Conservation (phyloP, 2,329 filamentous ascomycete species). For the Pseudodiploospora longispora region DNA sequence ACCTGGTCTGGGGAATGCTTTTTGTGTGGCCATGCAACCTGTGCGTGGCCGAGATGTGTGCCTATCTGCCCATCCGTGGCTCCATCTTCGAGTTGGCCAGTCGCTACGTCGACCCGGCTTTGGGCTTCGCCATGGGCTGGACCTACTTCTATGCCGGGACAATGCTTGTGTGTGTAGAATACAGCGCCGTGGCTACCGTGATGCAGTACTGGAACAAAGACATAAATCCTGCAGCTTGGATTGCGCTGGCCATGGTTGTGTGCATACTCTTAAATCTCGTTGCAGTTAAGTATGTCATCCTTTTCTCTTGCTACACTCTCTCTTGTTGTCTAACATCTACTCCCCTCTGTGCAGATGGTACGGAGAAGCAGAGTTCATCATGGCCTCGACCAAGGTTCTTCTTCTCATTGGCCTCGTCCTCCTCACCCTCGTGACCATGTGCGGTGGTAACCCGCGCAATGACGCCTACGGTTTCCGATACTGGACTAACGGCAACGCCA, state of each 20-base stretch:
- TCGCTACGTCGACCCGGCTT: conserved; percentile 46
- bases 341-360: conserved; percentile 26
- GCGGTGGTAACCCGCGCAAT: conserved; percentile 55
- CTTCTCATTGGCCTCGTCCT: conserved; percentile 47
- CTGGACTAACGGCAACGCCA: conserved; percentile 32
- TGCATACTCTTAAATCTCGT: conserved; percentile 40
- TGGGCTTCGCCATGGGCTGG: conserved; percentile 46
- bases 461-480: conserved; percentile 59
- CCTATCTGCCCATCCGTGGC: conserved; percentile 45
- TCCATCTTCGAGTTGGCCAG: conserved; percentile 47
- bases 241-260: conserved; percentile 37
- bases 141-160: conserved; percentile 41
- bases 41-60: conserved; percentile 49
- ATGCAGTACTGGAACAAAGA: conserved; percentile 35
- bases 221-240: conserved; percentile 40
- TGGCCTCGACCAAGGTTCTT: conserved; percentile 47
- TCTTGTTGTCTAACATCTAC: not conserved
- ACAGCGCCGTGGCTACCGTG: conserved; percentile 35
- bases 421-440: conserved; percentile 61
- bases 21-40: conserved; percentile 38
- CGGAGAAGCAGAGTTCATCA: conserved; percentile 40
- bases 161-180: conserved; percentile 38
- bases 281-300: conserved; percentile 34
- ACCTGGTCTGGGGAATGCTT: conserved; percentile 34
- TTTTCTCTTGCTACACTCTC: not conserved